Evolutionary conservation across 2,329 filamentous ascomycete species (phyloP).

Genomic region (Aspergillus udagawae): DNA sequence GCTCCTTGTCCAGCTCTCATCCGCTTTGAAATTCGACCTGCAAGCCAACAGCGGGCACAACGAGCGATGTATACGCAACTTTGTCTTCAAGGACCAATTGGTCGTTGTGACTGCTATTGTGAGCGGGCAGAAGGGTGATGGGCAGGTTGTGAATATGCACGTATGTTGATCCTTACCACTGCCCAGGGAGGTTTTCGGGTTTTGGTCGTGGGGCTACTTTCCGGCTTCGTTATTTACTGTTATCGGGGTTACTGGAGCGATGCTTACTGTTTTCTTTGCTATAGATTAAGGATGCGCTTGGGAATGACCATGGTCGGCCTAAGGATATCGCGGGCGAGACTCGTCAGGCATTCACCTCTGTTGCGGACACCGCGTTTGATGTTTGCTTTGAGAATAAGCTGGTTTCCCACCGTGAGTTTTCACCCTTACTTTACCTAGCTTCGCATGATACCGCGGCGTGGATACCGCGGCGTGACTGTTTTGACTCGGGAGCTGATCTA

Average conservation of each 20-base stretch:
- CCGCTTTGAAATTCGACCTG: conserved; percentile 91
- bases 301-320: conserved; percentile 91
- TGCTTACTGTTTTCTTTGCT: conserved; percentile 7
- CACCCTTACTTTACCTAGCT: background rate
- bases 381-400: conserved; percentile 92
- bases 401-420: conserved; percentile 58
- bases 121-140: conserved; percentile 82
- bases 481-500: conserved; percentile 1
- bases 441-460: background rate
- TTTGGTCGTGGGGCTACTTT: conserved; percentile 9
- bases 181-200: background rate
- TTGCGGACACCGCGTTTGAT: conserved; percentile 87
- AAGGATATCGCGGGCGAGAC: conserved; percentile 90
- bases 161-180: conserved; percentile 46
- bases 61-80: conserved; percentile 94
- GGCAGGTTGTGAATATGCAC: conserved; percentile 90
- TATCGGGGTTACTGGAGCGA: background rate
- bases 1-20: conserved; percentile 36
- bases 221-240: background rate
- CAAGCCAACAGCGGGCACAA: conserved; percentile 62
- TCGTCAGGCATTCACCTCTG: conserved; percentile 88
- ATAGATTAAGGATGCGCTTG: conserved; percentile 90
- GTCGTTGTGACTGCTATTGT: conserved; percentile 93
- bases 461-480: background rate
- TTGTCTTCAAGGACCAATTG: conserved; percentile 84